These are phyloP conservation scores for Colletotrichum tamarilloi DNA, from an alignment of 2,329 filamentous ascomycete species.

Conservation along the genomic window DNA sequence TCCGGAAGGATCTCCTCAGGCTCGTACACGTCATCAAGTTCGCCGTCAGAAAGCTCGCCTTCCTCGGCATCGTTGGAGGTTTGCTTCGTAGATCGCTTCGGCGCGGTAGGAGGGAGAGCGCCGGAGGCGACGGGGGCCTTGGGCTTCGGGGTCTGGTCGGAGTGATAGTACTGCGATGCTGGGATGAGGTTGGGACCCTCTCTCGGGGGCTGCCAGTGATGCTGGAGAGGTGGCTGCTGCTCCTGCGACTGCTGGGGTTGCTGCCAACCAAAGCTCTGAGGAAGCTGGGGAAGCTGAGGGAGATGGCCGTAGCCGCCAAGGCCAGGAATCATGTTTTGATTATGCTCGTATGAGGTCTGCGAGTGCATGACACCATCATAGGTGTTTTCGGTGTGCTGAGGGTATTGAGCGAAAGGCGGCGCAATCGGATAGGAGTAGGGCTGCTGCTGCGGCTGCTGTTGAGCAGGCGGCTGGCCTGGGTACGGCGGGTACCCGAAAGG, in stretches of 20 bases:
- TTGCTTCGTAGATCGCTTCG: not conserved
- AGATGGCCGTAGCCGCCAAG: constrained; percentile 35
- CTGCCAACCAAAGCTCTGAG: constrained; percentile 17
- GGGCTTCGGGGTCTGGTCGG: constrained; percentile 30
- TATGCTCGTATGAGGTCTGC: constrained; percentile 35
- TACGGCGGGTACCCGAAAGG: constrained; percentile 50
- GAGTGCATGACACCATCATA: constrained; percentile 10
- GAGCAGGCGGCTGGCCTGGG: constrained; percentile 38
- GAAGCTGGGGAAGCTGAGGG: not conserved
- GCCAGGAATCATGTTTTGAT: constrained; percentile 41
- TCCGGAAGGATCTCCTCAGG: constrained; percentile 41
- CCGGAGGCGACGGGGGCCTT: not conserved
- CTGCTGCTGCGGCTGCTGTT: constrained; percentile 1
- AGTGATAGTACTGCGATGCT: constrained; percentile 34
- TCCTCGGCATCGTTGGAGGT: constrained; percentile 62
- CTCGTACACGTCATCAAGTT: constrained; percentile 68
- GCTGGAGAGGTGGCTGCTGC: constrained; percentile 9
- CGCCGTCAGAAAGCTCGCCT: constrained; percentile 80
- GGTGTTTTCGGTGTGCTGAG: constrained; percentile 10
- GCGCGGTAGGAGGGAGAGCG: not conserved
- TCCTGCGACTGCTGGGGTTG: not conserved
- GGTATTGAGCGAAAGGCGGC: constrained; percentile 21
- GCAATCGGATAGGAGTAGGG: constrained; percentile 28
- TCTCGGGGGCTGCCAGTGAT: constrained; percentile 22
- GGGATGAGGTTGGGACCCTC: constrained; percentile 36